A percentile compares a stretch with the other conserved stretches of the same genome.
Conservation (phyloP, 2,329 filamentous ascomycete species). For the Coniosporium tulheliwenetii region DNA sequence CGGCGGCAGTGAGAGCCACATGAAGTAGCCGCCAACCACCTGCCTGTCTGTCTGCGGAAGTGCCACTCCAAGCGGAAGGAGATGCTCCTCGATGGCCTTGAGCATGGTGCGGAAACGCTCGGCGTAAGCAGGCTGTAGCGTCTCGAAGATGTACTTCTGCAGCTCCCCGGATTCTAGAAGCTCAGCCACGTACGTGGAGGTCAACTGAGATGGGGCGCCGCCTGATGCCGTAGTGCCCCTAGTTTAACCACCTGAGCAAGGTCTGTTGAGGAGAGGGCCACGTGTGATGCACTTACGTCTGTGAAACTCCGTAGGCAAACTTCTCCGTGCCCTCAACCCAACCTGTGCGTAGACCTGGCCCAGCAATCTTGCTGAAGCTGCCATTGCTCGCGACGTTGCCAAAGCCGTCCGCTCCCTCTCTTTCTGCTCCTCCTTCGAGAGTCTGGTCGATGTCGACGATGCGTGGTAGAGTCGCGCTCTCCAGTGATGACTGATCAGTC, state of each 20-base stretch:
- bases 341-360: slow-evolving; percentile 69
- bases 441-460: slow-evolving; percentile 64
- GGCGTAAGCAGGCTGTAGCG: slow-evolving; percentile 40
- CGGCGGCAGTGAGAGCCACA: slow-evolving; percentile 57
- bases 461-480: slow-evolving; percentile 44
- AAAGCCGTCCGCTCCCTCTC: slow-evolving; percentile 40
- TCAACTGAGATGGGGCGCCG: slow-evolving; percentile 43
- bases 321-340: slow-evolving; percentile 64
- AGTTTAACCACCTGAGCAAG: not conserved
- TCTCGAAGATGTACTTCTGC: slow-evolving; percentile 34
- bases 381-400: slow-evolving; percentile 77
- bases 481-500: slow-evolving; percentile 11
- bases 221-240: slow-evolving; percentile 44
- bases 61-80: slow-evolving; percentile 48
- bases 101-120: slow-evolving; percentile 39
- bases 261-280: no score
- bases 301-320: slow-evolving; percentile 42
- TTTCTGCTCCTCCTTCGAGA: slow-evolving; percentile 40
- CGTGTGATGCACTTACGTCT: slow-evolving; percentile 30
- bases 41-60: slow-evolving; percentile 25
- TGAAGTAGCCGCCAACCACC: slow-evolving; percentile 67
- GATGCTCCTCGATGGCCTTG: slow-evolving; percentile 39
- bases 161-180: slow-evolving; percentile 36
- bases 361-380: slow-evolving; percentile 77
- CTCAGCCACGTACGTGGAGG: slow-evolving; percentile 39